Conservation (phyloP, 768 basidiomycete genomes). For the Suillus discolor region DNA sequence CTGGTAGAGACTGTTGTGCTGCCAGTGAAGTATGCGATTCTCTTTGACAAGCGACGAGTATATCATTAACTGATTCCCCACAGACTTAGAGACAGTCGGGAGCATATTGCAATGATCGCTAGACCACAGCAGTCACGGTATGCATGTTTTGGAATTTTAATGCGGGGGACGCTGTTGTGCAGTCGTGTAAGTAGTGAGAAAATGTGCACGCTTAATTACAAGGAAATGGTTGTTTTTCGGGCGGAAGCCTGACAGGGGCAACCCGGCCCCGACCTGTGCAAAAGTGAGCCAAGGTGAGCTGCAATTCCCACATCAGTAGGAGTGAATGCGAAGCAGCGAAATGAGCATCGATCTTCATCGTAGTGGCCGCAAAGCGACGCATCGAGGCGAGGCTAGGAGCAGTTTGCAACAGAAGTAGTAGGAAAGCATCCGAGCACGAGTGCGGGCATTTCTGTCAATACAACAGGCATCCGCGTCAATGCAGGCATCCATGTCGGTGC, state of each 20-base stretch:
- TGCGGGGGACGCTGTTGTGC: background rate
- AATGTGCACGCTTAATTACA: background rate
- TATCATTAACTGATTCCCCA: background rate
- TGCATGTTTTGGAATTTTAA: background rate
- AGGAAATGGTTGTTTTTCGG: background rate
- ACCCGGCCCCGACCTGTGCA: background rate
- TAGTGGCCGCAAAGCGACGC: background rate
- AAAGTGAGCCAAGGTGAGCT: background rate
- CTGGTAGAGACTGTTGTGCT: slow-evolving; percentile 61
- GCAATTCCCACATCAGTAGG: background rate
- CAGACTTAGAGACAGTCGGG: slow-evolving; percentile 36
- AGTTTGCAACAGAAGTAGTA: background rate
- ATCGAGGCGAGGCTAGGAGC: background rate
- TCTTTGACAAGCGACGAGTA: background rate
- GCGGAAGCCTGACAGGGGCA: background rate
- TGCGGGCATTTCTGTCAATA: background rate
- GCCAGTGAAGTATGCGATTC: slow-evolving; percentile 49
- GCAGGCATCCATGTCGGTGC: too few species aligned
- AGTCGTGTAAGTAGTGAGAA: background rate
- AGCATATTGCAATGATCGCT: slow-evolving; percentile 45
- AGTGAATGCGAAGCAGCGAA: background rate
- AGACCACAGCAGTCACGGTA: background rate
- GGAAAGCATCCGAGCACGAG: background rate
- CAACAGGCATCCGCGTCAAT: background rate
- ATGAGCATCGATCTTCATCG: background rate